phyloP scores from a whole-genome alignment of 257 asterid species.

The Solanum bukasovii region DNA sequence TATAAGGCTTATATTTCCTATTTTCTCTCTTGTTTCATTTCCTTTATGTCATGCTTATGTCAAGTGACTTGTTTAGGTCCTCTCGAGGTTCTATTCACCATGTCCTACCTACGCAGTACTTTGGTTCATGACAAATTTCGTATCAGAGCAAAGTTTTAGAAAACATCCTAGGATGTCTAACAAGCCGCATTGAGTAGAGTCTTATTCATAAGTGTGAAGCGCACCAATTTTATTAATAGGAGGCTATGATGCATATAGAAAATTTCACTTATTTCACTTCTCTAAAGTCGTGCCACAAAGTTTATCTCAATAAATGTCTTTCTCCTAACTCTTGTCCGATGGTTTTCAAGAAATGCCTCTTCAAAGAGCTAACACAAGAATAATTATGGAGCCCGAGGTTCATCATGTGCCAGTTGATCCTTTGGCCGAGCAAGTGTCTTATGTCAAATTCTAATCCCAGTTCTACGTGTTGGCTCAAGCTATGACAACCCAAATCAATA shows the following conservation, averaged over 20 bases:
- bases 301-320: not conserved
- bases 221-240: too few relatives aligned
- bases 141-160: too few relatives aligned
- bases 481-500: not conserved
- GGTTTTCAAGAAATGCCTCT: not conserved
- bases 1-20: not conserved
- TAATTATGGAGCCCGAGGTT: too few relatives aligned
- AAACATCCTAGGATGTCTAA: not conserved
- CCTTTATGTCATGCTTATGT: not conserved
- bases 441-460: fast-evolving
- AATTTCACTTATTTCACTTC: too few relatives aligned
- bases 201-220: not conserved
- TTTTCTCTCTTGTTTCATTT: not conserved
- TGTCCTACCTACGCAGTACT: not conserved
- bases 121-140: not conserved
- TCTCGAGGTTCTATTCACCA: not conserved
- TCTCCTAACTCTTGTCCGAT: not conserved
- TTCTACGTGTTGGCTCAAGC: not conserved
- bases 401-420: not conserved
- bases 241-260: not conserved
- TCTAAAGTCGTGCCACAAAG: not conserved
- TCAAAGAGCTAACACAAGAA: not conserved
- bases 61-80: not conserved
- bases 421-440: not conserved
- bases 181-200: not conserved